Evolutionary conservation across 1,284 basidiomycete species (phyloP), one percentile per base, ranked within the genome.

Genomic region (Malassezia yamatoensis): DNA sequence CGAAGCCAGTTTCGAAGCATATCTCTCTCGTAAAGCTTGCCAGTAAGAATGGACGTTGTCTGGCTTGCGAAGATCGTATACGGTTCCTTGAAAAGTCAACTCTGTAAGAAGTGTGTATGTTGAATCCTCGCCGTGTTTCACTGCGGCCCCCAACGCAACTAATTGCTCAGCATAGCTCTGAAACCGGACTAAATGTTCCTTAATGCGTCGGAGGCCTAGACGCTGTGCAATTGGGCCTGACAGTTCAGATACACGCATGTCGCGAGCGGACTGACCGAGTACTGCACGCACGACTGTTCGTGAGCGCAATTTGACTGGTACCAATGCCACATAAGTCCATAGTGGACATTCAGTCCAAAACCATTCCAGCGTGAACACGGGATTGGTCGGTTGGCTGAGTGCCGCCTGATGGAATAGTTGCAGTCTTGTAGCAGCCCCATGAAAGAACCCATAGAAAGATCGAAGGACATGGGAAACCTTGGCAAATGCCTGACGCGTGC

Each of bases 271-370:
- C 12, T 58, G 57, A 15, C 59, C 43, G 16, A 33, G 41, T 46
- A 49, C 32, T 38, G 52, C 46, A 1, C 37, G 39, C 37, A 65
- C 62, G 2, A 49, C 44, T 8, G 43, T 4, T 35, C 56, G 60
- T 3, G 50, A 18, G 40, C 54, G 32, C n/a, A 35, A n/a, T 5
- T 20, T 44, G 13, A 57, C 49, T 37, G 48, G 58, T 51, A 18
- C 63, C 55, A 43, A 64, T 61, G 47, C 49, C 16, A 54, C 47
- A 37, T 53, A 50, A 20, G 51, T 58, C 24, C 36, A 34, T 18
- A 68, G 54, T 10, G 66, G 54, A 3, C 53, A 59, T 16, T 63
- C 51, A 24, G 64, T 61, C 61, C 63, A 65, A 24, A 68, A 68
- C 54, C 59, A 68, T 49, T 53, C 57, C 9, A 68, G 49, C 10